Conservation (phyloP, 805 yeast genomes). For the Saccharomycopsis fermentans region DNA sequence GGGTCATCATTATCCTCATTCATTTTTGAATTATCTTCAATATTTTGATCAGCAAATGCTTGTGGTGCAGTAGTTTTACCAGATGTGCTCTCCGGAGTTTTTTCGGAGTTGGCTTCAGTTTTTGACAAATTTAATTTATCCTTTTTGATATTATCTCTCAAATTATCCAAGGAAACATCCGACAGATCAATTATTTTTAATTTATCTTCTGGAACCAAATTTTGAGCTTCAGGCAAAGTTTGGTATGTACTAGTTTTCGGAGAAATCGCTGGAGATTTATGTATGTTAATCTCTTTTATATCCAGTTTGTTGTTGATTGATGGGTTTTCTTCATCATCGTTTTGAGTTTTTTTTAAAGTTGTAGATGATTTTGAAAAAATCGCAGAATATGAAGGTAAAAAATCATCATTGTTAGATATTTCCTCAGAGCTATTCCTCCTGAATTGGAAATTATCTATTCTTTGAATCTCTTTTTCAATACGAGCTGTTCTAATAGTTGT, state of each 20-base stretch:
- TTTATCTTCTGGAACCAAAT: not conserved
- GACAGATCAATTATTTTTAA: not conserved
- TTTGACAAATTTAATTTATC: not conserved
- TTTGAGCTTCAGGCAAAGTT: not conserved
- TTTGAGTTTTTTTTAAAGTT: not conserved
- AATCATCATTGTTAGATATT: not conserved
- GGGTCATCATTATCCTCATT: not conserved
- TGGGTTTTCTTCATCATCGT: not conserved
- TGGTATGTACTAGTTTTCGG: not conserved
- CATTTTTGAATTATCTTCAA: not conserved
- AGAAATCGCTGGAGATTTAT: not conserved
- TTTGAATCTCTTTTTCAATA: not conserved
- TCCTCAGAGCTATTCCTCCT: not conserved
- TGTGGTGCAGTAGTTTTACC: not conserved
- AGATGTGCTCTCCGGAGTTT: not conserved
- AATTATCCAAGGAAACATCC: not conserved
- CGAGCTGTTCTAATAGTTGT: not conserved
- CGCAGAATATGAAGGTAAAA: not conserved
- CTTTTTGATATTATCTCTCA: not conserved
- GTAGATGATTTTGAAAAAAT: not conserved
- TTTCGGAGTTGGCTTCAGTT: not conserved
- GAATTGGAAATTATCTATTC: not conserved
- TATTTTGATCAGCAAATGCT: not conserved
- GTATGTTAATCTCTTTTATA: not conserved
- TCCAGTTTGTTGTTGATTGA: not conserved